phyloP scores from a whole-genome alignment of 2,329 filamentous ascomycete genomes.

The Ampelomyces quisqualis region DNA sequence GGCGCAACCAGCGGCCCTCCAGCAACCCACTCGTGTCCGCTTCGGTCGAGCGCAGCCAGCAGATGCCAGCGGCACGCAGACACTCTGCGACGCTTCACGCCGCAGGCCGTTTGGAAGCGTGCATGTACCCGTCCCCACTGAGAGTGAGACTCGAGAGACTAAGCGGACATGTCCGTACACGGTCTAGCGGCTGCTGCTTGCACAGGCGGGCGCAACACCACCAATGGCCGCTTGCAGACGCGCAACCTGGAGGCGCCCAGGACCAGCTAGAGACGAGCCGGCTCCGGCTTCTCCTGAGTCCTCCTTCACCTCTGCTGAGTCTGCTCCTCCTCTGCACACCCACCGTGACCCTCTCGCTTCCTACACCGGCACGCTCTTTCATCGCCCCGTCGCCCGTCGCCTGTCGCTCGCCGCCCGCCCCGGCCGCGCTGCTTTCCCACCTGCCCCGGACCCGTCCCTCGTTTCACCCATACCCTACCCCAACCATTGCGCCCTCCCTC shows the following conservation, averaged over 20 bases:
- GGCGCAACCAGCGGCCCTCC: too few species aligned
- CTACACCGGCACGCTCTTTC: slow-evolving; percentile 13
- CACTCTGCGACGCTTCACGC: slow-evolving; percentile 14
- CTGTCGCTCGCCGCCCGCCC: slow-evolving; percentile 1
- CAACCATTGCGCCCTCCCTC: slow-evolving; percentile 17
- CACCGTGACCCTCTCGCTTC: neutral
- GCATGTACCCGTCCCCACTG: too few species aligned
- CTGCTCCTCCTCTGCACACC: slow-evolving; percentile 3
- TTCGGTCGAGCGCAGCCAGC: slow-evolving; percentile 4
- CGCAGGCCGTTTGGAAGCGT: slow-evolving; percentile 6
- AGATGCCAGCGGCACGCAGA: slow-evolving; percentile 3
- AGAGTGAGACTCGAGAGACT: too few species aligned
- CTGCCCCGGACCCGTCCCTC: slow-evolving; percentile 29
- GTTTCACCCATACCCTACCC: slow-evolving; percentile 22
- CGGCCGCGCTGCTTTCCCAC: too few species aligned
- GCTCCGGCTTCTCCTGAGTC: slow-evolving; percentile 10
- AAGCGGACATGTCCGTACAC: too few species aligned
- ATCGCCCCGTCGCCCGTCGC: slow-evolving; percentile 2
- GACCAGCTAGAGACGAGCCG: slow-evolving; percentile 2
- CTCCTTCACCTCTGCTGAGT: too few species aligned
- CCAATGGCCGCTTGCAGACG: slow-evolving; percentile 12
- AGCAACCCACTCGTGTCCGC: slow-evolving; percentile 11
- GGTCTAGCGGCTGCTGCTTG: slow-evolving; percentile 13
- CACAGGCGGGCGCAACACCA: slow-evolving; percentile 12
- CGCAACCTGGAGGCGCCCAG: slow-evolving; percentile 7